Base-by-base conservation (phyloP, 164 flowering plant species). In the Echeveria elegans region DNA sequence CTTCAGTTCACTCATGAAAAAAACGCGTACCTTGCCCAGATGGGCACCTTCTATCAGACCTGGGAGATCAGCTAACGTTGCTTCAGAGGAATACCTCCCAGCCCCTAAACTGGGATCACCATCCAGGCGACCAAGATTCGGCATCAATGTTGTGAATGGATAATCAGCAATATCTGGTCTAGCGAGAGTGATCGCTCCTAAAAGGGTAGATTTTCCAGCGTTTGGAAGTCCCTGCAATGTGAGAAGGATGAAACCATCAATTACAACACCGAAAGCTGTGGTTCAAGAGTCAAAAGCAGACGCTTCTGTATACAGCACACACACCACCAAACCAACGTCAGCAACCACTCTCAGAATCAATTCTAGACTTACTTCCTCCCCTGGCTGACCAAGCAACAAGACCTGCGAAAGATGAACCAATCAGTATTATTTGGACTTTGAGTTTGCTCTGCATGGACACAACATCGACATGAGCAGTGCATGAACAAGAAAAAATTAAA, bases 31-130 rank as follows among this genome's bases (percentile, higher is more conserved):
- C 97, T 91, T 94, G 64, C 99, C 99, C 61, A 91, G 76, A 77
- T 94, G 99, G 74, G 99, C 97, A 68, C 97, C 99, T 80, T 94
- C 96, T 58, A 95, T 95, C 64, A 95, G 97, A 68, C 99, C 99
- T 67, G 97, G 99, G 78, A 92, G 82, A 81, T 95, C 99, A 61
- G 99, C 99, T 69, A 92, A 79, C 30, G 97, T 91, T 64, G 96
- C 90, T 73, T 85, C 87, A 76, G 97, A 89, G 64, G 89, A 82
- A 80, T 81, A 94, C 74, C 74, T 75, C 18, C 70, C 86, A 43
- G 96, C 85, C 58, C 99, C 99, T 68, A 91, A 77, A 74, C 81
- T 80, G 63, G 97, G 97, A 63, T 92, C 99, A 53, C 99, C 99
- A 76, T 83, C 87, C 71, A 95, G 94, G 66, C 89, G 89, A 64